Base-by-base conservation (phyloP, 2,329 filamentous ascomycete genomes). In the Cordyceps fumosorosea region DNA sequence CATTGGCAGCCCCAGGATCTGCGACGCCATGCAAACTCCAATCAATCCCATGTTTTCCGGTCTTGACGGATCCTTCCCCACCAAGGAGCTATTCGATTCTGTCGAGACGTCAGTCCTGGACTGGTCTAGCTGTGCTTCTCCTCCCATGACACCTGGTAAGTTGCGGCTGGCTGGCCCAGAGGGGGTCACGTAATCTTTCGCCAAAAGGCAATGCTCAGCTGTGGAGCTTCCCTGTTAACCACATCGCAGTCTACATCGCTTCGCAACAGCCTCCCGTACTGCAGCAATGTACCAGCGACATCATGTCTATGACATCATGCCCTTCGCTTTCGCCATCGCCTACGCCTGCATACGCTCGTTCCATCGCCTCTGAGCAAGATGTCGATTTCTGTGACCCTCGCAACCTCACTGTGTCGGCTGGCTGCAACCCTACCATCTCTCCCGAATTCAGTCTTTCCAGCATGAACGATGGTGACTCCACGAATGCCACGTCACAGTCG, bases 361-460 rank as follows among this genome's bases (percentile, higher is more conserved):
- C 89, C 62, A 79, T 88, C 72, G 78, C 83, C 52, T 86, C 86
- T 2, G 89, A 91, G 71, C 81, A 84, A 67, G 88, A 91, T 74
- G 83, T 91, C 67, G 88, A 91, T 76, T 96, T 95, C 74, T 96
- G 93, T 76, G 93, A 97, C 72, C 93, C 93, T 40, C 88, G 93
- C 71, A 91, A 96, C 72, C 79, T 97, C 66, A 96, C 90, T 22
- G 90, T 96, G 32, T 82, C 78, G 60, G 75, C 75, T 72, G 57
- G 73, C 70, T 75, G 79, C 65, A 81, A 79, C 68, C 73, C 80
- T 45, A 80, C 77, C 10, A 71, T 81, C 56, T 76, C 80, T 8
- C 76, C 82, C 52, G 88, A 91, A 67, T 88, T 91, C 67, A 82
- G 88, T 64, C 80, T 90, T 66, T 80, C 86, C 48, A 82, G 82